Conservation (phyloP, 2,329 filamentous ascomycete species). For the Scedosporium aurantiacum region DNA sequence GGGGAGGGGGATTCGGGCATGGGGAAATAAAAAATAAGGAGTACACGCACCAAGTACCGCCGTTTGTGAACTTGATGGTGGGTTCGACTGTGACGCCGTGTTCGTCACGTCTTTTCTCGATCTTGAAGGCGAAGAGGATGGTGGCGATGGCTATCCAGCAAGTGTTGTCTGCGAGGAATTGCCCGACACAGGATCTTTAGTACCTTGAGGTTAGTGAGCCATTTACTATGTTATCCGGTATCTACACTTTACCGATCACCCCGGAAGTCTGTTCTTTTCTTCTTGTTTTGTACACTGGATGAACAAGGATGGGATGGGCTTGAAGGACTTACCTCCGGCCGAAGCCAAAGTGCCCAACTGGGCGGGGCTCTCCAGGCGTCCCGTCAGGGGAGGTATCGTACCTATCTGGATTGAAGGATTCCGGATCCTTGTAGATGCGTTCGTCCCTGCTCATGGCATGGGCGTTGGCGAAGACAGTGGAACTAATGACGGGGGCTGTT, state of each 20-base stretch:
- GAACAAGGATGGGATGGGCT: not conserved
- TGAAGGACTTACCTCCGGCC: conserved; percentile 16
- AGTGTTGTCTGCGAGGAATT: conserved; percentile 23
- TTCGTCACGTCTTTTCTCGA: conserved; percentile 15
- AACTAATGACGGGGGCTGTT: conserved; percentile 12
- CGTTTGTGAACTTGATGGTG: conserved; percentile 19
- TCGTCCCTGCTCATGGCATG: conserved; percentile 31
- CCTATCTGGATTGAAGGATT: conserved; percentile 35
- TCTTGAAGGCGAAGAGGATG: conserved; percentile 19
- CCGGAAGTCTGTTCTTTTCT: not conserved
- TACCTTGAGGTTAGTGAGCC: not conserved
- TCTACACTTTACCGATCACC: not conserved
- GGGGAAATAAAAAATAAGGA: not conserved
- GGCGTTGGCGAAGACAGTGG: conserved; percentile 29
- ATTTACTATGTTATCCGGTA: not conserved
- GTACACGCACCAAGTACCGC: conserved; percentile 20
- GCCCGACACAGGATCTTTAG: conserved; percentile 19
- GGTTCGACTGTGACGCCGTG: conserved; percentile 18
- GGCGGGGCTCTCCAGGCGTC: conserved; percentile 31
- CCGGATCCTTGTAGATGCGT: conserved; percentile 26
- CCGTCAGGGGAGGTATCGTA: conserved; percentile 18
- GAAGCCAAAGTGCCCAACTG: conserved; percentile 23
- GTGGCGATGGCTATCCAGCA: conserved; percentile 25
- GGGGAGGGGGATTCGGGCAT: not conserved
- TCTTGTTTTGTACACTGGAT: not conserved